These are phyloP conservation scores for Spathaspora passalidarum DNA, from an alignment of 805 yeast genomes.

Conservation along the genomic window DNA sequence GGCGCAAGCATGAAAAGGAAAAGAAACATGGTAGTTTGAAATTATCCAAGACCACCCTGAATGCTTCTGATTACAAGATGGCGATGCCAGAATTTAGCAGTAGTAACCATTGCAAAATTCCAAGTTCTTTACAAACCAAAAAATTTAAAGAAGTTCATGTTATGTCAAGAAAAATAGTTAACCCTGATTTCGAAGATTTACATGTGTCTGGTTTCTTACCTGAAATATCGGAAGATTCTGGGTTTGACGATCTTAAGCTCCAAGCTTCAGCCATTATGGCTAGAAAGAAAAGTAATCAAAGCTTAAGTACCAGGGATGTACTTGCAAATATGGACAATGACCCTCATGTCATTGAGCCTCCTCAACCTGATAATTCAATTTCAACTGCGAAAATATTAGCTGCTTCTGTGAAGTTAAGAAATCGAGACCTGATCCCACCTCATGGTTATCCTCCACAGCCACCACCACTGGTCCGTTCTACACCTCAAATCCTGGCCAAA, in stretches of 20 bases:
- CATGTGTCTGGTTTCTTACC: slow-evolving; percentile 43
- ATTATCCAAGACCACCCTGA: neutral
- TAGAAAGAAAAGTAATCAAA: slow-evolving; percentile 14
- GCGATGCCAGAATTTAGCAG: neutral
- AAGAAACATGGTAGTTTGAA: slow-evolving; percentile 9
- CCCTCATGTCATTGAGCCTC: slow-evolving; percentile 15
- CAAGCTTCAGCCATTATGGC: slow-evolving; percentile 11
- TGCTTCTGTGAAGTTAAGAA: neutral
- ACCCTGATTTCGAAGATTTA: slow-evolving; percentile 41
- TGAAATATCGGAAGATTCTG: slow-evolving; percentile 47
- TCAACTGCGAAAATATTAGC: slow-evolving; percentile 6
- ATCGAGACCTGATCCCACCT: neutral
- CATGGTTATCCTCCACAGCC: neutral
- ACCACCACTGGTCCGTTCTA: neutral
- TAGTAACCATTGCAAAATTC: slow-evolving; percentile 15
- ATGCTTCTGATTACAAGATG: neutral
- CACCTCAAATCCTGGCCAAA: slow-evolving; percentile 1
- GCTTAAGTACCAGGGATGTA: slow-evolving; percentile 26
- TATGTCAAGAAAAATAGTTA: slow-evolving; percentile 39
- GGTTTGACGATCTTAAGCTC: slow-evolving; percentile 42
- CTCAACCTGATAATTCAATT: slow-evolving; percentile 8
- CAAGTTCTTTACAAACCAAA: slow-evolving; percentile 24
- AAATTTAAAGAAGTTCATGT: slow-evolving; percentile 42
- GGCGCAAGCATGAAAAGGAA: slow-evolving; percentile 38
- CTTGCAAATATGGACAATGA: slow-evolving; percentile 22